Base-by-base conservation (phyloP, 805 yeast species). In the Yamadazyma laniorum region DNA sequence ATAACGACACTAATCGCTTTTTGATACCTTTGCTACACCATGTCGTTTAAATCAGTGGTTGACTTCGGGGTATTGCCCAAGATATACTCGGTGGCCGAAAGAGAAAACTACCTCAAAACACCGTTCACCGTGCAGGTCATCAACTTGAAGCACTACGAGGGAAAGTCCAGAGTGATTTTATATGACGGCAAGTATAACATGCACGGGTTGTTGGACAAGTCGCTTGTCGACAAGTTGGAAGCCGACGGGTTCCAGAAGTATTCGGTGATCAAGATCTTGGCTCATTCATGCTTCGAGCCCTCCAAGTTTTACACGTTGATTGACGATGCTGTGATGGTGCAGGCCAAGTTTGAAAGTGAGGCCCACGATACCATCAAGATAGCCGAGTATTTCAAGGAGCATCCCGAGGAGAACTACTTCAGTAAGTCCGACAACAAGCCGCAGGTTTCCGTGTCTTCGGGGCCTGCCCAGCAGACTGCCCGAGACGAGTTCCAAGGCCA, bases 371-470 rank as follows among this genome's bases (percentile, higher is more conserved):
- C 47, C 16, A 44, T 31, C 16, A 42, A 40, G 17, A 33, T 51
- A 27, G 88, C 82, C 53, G 73, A 72, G 15, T 82, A 81, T 53
- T 76, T 79, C 48, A 69, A 63, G 26, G 67, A 64, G 12, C 79
- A 82, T 56, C 84, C 85, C 3, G 74, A 72, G 25, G 80, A 77
- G 50, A 77, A 72, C 43, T 55, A 34, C 36, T 58, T 49, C 51
- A 53, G 33, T 34, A 47, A 26, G 39, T 13, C 11, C 9, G 44
- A 39, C 45, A 47, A 21, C 6, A 6, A 21, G 9, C 23, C 23
- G 6, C 23, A 21, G 9, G 9, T 9, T 6, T 6, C 23, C 23
- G 23, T 9, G 6, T 6, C 23, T 9, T n/a, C n/a, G n/a, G n/a
- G n/a, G n/a, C 29, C 42, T 7, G 32, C 29, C 9, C 40, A 28